phyloP scores from a whole-genome alignment of 2,329 filamentous ascomycete species.

The Ascochyta viciae-villosae region DNA sequence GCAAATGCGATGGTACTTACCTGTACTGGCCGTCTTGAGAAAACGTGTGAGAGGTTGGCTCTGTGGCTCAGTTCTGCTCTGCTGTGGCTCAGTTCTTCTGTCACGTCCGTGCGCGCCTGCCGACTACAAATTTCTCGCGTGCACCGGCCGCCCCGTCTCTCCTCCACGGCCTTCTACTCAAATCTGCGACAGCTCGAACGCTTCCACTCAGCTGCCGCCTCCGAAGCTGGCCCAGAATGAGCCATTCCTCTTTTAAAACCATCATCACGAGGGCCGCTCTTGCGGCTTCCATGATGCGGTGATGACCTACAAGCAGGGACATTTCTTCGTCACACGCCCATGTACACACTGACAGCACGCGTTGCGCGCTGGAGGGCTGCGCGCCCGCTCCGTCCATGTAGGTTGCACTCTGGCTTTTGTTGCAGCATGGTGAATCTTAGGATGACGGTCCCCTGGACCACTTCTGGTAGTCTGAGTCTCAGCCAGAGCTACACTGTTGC shows the following conservation, averaged over 20 bases:
- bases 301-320: slow-evolving; percentile 73
- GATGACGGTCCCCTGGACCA: slow-evolving; percentile 48
- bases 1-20: slow-evolving; percentile 22
- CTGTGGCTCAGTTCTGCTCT: no score
- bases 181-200: slow-evolving; percentile 72
- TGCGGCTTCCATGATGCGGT: slow-evolving; percentile 69
- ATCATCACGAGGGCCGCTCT: slow-evolving; percentile 74
- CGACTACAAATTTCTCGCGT: slow-evolving; percentile 33
- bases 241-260: slow-evolving; percentile 77
- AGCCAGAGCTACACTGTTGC: slow-evolving; percentile 46
- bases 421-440: slow-evolving; percentile 18
- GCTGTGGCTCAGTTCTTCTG: no score
- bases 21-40: slow-evolving; percentile 28
- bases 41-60: slow-evolving; percentile 39
- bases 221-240: slow-evolving; percentile 74
- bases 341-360: slow-evolving; percentile 11
- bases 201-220: slow-evolving; percentile 70
- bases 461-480: slow-evolving; percentile 51
- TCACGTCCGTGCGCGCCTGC: slow-evolving; percentile 17
- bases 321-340: slow-evolving; percentile 48
- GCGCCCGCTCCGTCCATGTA: slow-evolving; percentile 4
- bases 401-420: slow-evolving; percentile 10
- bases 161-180: slow-evolving; percentile 71
- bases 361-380: slow-evolving; percentile 4
- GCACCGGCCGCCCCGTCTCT: slow-evolving; percentile 22